These are phyloP conservation scores for Aspergillus tamarii DNA, from an alignment of 2,329 filamentous ascomycete genomes.

Conservation along the genomic window DNA sequence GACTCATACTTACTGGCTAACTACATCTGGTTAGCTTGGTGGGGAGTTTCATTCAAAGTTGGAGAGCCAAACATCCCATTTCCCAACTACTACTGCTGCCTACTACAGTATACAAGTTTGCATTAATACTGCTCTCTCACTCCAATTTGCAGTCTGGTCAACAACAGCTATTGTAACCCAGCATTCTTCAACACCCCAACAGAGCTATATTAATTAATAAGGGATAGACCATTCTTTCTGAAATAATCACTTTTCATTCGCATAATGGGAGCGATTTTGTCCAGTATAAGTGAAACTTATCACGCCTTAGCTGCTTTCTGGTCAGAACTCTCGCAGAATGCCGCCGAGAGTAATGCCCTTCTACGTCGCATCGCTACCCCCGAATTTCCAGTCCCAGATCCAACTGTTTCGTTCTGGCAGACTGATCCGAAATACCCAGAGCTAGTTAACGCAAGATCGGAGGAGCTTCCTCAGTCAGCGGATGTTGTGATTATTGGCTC, in stretches of 20 bases:
- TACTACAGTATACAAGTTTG: background rate
- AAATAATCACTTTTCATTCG: background rate
- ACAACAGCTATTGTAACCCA: background rate
- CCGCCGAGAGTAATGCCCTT: slow-evolving; percentile 9
- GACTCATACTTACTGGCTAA: background rate
- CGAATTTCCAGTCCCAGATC: slow-evolving; percentile 13
- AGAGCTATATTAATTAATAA: background rate
- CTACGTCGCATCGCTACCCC: slow-evolving; percentile 11
- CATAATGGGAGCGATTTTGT: slow-evolving; percentile 9
- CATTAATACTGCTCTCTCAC: background rate
- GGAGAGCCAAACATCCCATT: background rate
- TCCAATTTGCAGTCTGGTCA: background rate
- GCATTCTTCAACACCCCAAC: background rate
- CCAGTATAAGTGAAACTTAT: slow-evolving; percentile 3
- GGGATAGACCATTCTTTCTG: background rate
- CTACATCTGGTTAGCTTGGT: background rate
- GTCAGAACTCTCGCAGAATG: slow-evolving; percentile 2
- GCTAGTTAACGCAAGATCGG: slow-evolving; percentile 24
- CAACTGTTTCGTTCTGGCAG: slow-evolving; percentile 21
- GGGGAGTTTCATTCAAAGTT: background rate
- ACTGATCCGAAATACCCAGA: slow-evolving; percentile 23
- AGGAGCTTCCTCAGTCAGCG: slow-evolving; percentile 20
- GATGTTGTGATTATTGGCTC: slow-evolving; percentile 30
- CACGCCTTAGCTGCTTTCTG: background rate
- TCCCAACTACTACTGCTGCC: background rate